phyloP scores from a whole-genome alignment of 805 yeast genomes.

The Alloascoidea africana region DNA sequence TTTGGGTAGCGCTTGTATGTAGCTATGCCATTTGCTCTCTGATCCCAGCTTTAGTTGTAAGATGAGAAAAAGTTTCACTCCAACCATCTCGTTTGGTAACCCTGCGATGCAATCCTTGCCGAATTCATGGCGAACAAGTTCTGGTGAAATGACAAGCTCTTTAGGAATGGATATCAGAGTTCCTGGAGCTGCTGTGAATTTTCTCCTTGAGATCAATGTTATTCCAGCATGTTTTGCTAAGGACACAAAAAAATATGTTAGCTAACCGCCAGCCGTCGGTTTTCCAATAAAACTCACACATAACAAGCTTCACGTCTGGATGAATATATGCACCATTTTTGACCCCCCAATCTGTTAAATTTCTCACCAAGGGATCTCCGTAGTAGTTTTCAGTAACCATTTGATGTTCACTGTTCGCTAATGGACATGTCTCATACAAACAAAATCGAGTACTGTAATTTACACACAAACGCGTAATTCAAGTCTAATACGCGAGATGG shows the following conservation, averaged over 20 bases:
- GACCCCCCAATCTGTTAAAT: no score
- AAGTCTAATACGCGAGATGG: no score
- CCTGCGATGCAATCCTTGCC: constrained; percentile 2
- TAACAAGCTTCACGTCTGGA: no score
- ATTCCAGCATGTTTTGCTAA: constrained; percentile 2
- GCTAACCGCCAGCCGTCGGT: constrained; percentile 4
- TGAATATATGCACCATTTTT: no score
- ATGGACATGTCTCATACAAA: no score
- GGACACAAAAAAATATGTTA: constrained; percentile 9
- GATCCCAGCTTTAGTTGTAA: constrained; percentile 7
- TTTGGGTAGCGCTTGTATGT: constrained; percentile 33
- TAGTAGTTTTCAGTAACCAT: no score
- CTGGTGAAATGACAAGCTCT: constrained; percentile 1
- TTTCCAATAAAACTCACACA: no score
- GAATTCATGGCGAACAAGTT: constrained; percentile 2
- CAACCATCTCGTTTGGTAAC: not conserved
- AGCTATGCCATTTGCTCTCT: constrained; percentile 23
- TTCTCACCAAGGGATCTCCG: no score
- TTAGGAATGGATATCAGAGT: constrained; percentile 1
- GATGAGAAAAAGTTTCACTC: constrained; percentile 9
- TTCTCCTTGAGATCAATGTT: not conserved
- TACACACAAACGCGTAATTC: no score
- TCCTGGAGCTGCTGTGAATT: not conserved
- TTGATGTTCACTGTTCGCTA: no score
- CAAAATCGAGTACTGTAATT: no score